Evolutionary conservation across 2,329 filamentous ascomycete species (phyloP).

Genomic region (Fusarium sp.): DNA sequence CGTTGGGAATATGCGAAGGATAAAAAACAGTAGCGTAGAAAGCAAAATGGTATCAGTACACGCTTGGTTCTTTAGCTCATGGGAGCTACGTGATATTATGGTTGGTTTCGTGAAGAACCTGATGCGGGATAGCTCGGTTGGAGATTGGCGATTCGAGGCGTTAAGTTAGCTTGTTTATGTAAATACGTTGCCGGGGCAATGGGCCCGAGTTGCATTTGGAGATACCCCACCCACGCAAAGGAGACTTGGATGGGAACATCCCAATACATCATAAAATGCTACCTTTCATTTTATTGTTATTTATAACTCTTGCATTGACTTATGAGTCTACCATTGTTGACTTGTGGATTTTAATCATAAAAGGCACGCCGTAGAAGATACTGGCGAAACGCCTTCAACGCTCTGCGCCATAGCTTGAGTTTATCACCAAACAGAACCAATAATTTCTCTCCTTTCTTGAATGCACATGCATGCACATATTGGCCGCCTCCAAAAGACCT

Average conservation of each 20-base stretch:
- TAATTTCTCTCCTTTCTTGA: not conserved
- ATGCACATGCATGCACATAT: not conserved
- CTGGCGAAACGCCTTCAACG: not conserved
- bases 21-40: constrained; percentile 9
- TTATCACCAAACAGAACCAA: no score
- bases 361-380: not conserved
- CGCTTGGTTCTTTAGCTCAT: constrained; percentile 21
- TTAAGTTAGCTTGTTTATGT: constrained; percentile 45
- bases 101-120: constrained; percentile 37
- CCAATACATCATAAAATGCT: not conserved
- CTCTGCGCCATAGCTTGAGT: not conserved
- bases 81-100: constrained; percentile 44
- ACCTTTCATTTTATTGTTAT: not conserved
- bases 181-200: constrained; percentile 38
- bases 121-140: constrained; percentile 40
- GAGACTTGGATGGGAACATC: not conserved
- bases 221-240: constrained; percentile 17
- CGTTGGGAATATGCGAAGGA: constrained; percentile 37
- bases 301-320: rapidly evolving
- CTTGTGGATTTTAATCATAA: not conserved
- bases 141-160: constrained; percentile 45
- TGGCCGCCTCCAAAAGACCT: not conserved
- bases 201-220: not conserved
- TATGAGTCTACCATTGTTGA: not conserved
- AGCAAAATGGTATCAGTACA: constrained; percentile 16